Evolutionary conservation across 2,329 filamentous ascomycete genomes (phyloP).

Genomic region (Knufia fluminis): DNA sequence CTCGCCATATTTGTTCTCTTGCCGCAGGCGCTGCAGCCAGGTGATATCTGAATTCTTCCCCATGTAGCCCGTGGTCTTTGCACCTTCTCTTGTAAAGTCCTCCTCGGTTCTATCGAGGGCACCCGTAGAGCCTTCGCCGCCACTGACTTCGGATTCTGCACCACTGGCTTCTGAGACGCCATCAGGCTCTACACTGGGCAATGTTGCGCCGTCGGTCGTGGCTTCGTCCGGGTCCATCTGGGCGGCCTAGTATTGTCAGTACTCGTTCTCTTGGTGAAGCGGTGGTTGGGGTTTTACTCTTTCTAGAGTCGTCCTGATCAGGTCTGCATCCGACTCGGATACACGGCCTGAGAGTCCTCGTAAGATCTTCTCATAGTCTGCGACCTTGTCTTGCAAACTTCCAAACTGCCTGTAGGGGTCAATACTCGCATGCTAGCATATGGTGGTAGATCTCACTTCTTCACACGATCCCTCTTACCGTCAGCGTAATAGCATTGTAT

Average conservation of each 20-base stretch:
- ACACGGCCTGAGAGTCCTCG: conserved; percentile 30
- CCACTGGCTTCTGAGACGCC: conserved; percentile 18
- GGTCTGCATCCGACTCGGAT: conserved; percentile 26
- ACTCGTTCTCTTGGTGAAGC: conserved; percentile 20
- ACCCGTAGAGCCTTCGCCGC: conserved; percentile 32
- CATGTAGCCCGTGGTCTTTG: conserved; percentile 34
- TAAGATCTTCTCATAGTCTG: conserved; percentile 33
- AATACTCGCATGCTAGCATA: neutral
- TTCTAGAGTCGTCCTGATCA: conserved; percentile 30
- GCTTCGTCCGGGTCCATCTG: conserved; percentile 16
- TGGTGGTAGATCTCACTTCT: conserved; percentile 28
- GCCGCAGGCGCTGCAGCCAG: conserved; percentile 36
- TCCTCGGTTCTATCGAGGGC: conserved; percentile 38
- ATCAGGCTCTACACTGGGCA: conserved; percentile 20
- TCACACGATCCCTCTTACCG: conserved; percentile 35
- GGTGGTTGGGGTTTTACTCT: conserved; percentile 25
- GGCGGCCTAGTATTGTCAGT: neutral
- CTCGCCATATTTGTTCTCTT: conserved; percentile 30
- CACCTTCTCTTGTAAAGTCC: conserved; percentile 32
- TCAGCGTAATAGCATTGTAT: conserved; percentile 34
- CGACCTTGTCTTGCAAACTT: conserved; percentile 30
- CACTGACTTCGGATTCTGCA: conserved; percentile 20
- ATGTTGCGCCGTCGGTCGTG: conserved; percentile 8
- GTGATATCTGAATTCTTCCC: conserved; percentile 39
- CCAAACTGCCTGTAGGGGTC: conserved; percentile 29